These are phyloP conservation scores for Amorphotheca resinae DNA, from an alignment of 495 filamentous ascomycete genomes.

Conservation along the genomic window DNA sequence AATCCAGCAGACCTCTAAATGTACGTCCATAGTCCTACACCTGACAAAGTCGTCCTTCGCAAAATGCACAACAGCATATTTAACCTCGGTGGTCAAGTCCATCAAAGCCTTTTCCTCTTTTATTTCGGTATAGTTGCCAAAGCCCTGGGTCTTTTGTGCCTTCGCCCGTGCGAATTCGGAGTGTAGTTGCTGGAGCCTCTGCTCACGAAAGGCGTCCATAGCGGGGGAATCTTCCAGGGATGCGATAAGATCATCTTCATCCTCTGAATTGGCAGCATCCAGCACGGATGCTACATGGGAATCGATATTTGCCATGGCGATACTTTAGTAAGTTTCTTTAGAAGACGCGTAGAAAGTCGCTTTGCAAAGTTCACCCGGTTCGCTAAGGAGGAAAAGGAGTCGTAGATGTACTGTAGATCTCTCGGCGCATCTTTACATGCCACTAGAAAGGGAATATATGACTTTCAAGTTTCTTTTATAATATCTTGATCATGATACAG, in stretches of 20 bases:
- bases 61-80: slow-evolving; percentile 62
- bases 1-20: slow-evolving; percentile 33
- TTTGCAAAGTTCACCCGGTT: no score
- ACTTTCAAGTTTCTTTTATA: no score
- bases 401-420: no score
- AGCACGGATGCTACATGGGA: slow-evolving; percentile 34
- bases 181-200: slow-evolving; percentile 59
- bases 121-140: slow-evolving; percentile 44
- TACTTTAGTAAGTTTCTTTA: background rate
- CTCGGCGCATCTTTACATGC: background rate
- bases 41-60: slow-evolving; percentile 62
- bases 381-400: no score
- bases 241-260: slow-evolving; percentile 62
- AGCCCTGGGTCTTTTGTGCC: slow-evolving; percentile 24
- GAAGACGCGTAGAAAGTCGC: no score
- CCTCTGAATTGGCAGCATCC: slow-evolving; percentile 31
- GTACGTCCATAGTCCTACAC: slow-evolving; percentile 56
- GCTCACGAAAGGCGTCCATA: slow-evolving; percentile 52
- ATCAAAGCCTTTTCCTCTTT: slow-evolving; percentile 53
- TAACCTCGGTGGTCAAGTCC: slow-evolving; percentile 51
- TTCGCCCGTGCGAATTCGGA: slow-evolving; percentile 36
- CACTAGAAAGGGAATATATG: background rate
- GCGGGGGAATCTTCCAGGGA: slow-evolving; percentile 51
- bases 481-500: no score
- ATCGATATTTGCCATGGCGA: slow-evolving; percentile 28